phyloP scores from a whole-genome alignment of 75 land plant genomes.

The Chamaecyparis obtusa region DNA sequence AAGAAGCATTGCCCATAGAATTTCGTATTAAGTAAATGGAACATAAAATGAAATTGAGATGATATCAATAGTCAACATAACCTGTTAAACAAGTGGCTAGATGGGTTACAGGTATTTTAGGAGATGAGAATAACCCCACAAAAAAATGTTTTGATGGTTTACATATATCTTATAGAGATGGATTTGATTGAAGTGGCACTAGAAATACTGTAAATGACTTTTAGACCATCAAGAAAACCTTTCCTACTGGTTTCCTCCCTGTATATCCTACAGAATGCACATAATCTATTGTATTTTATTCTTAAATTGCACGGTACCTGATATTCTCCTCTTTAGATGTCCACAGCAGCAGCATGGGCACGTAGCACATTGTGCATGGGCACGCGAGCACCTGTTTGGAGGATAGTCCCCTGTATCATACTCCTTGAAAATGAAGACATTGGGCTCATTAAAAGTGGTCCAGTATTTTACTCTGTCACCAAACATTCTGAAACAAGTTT shows the following conservation, averaged over 20 bases:
- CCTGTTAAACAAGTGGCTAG: no score
- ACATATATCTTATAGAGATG: no score
- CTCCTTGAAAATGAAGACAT: not conserved
- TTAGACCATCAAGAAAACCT: not conserved
- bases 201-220: no score
- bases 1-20: no score
- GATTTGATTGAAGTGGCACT: no score
- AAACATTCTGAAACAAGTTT: conserved; percentile 18
- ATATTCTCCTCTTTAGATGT: conserved; percentile 10
- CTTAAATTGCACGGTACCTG: conserved; percentile 7
- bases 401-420: conserved; percentile 13
- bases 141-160: no score
- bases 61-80: no score
- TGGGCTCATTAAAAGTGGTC: not conserved
- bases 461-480: conserved; percentile 24
- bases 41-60: no score
- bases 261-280: conserved; percentile 33
- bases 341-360: conserved; percentile 21
- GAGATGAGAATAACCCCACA: no score
- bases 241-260: conserved; percentile 20
- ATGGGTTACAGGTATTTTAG: no score
- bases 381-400: conserved; percentile 14
- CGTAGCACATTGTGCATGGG: conserved; percentile 18
- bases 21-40: no score
- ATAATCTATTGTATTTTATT: conserved; percentile 27